These are phyloP conservation scores for Coniferiporia sulphurascens DNA, from an alignment of 1,284 basidiomycete species.

Conservation along the genomic window DNA sequence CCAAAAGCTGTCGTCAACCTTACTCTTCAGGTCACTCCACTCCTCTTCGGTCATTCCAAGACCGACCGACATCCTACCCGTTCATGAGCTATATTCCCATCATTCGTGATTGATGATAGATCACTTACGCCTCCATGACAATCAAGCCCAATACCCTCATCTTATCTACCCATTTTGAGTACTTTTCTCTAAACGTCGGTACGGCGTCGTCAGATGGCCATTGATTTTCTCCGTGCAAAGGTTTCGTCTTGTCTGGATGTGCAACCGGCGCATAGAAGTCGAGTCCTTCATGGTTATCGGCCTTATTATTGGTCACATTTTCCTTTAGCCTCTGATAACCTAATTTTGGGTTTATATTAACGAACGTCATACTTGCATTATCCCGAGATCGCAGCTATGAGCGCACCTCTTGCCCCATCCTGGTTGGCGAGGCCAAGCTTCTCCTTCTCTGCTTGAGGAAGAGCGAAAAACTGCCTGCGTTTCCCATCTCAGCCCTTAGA, in stretches of 20 bases:
- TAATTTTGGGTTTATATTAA: conserved; percentile 25
- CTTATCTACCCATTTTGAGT: conserved; percentile 71
- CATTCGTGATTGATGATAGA: background rate
- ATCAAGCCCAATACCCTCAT: conserved; percentile 76
- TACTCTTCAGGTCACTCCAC: conserved; percentile 56
- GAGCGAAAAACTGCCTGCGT: conserved; percentile 58
- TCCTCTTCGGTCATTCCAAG: conserved; percentile 68
- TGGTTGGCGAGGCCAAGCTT: conserved; percentile 57
- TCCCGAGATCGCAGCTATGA: background rate
- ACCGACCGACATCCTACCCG: conserved; percentile 68
- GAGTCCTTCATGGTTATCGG: conserved; percentile 81
- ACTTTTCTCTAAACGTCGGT: conserved; percentile 53
- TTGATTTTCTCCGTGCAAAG: conserved; percentile 78
- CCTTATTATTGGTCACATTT: conserved; percentile 80
- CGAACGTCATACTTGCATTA: background rate
- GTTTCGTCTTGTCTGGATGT: conserved; percentile 60
- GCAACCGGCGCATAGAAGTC: conserved; percentile 76
- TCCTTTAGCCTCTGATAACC: conserved; percentile 71
- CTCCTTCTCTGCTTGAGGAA: conserved; percentile 72
- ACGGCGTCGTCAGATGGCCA: conserved; percentile 52
- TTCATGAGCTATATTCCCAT: background rate
- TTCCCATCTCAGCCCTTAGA: background rate
- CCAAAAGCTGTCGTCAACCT: conserved; percentile 84
- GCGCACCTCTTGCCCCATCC: conserved; percentile 70
- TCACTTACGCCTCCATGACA: conserved; percentile 74